Evolutionary conservation across 192 early-diverging fungal species (phyloP).

Genomic region (Backusella tuberculispora): DNA sequence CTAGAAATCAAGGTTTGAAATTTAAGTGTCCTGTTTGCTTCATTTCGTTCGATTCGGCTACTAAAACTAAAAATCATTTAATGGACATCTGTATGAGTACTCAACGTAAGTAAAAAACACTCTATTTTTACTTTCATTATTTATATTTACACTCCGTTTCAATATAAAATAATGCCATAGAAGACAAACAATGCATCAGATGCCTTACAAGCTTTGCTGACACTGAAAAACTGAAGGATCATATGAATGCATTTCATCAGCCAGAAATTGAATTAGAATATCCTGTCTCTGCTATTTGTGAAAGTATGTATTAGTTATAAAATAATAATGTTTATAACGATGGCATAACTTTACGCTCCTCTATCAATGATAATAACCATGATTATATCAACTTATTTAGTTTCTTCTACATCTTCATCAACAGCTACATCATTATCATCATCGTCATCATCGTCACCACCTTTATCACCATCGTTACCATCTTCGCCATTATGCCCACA

Average conservation of each 20-base stretch:
- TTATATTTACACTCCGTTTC: not conserved
- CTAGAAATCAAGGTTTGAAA: not conserved
- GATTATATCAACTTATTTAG: not conserved
- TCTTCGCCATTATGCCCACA: not conserved
- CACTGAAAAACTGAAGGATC: not conserved
- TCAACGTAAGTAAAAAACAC: not conserved
- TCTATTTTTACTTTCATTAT: not conserved
- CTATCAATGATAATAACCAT: not conserved
- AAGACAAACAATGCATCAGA: not conserved
- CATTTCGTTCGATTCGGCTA: not conserved
- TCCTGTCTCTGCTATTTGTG: not conserved
- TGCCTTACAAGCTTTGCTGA: not conserved
- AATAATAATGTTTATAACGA: not conserved
- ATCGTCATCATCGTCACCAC: not conserved
- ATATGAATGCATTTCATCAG: conserved; percentile 12
- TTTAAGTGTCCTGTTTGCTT: not conserved
- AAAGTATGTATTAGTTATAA: not conserved
- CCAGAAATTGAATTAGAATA: not conserved
- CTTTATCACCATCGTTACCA: not conserved
- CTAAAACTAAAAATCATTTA: not conserved
- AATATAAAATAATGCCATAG: not conserved
- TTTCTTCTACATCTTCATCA: not conserved
- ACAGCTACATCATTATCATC: not conserved
- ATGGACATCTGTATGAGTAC: not conserved
- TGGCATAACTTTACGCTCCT: too few species aligned